A percentile compares a stretch with the other conserved stretches of the same genome.
phyloP scores from a whole-genome alignment of 495 filamentous ascomycete genomes.

The Aspergillus leporis region DNA sequence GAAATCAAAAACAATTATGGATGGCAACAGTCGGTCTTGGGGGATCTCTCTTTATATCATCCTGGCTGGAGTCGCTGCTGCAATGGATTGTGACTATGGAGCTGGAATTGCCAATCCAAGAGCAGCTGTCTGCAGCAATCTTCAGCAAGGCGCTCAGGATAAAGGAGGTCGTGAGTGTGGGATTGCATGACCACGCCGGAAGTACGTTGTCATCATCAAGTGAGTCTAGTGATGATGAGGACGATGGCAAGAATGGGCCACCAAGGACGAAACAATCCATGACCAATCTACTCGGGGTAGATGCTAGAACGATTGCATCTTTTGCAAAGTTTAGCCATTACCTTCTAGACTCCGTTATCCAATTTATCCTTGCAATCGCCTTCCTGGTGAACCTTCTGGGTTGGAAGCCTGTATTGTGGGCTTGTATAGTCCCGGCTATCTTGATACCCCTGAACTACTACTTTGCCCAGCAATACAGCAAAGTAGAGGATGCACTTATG shows the following conservation, averaged over 20 bases:
- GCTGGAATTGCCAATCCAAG: conserved; percentile 14
- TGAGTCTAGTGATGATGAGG: conserved; percentile 5
- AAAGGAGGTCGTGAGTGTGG: conserved; percentile 10
- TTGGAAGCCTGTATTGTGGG: conserved; percentile 61
- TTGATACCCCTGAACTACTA: conserved; percentile 64
- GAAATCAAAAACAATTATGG: conserved; percentile 16
- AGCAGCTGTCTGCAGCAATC: conserved; percentile 20
- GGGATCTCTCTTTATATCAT: conserved; percentile 8
- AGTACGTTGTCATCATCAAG: not conserved
- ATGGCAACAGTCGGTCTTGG: conserved; percentile 12
- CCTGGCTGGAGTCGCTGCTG: conserved; percentile 15
- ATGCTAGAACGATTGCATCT: conserved; percentile 62
- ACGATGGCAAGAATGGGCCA: conserved; percentile 1
- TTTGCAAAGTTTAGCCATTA: conserved; percentile 59
- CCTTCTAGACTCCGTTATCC: conserved; percentile 51
- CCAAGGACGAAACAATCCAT: conserved; percentile 53
- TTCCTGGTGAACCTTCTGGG: conserved; percentile 67
- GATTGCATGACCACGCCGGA: not conserved
- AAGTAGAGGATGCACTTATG: conserved; percentile 66
- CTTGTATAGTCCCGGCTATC: conserved; percentile 57
- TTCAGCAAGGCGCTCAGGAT: conserved; percentile 13
- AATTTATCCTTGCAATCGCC: conserved; percentile 59
- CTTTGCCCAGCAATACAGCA: conserved; percentile 60
- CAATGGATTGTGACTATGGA: conserved; percentile 18
- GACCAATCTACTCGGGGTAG: conserved; percentile 71